Conservation (phyloP, 148 eudicot species). For the Rhododendron ovatum region DNA sequence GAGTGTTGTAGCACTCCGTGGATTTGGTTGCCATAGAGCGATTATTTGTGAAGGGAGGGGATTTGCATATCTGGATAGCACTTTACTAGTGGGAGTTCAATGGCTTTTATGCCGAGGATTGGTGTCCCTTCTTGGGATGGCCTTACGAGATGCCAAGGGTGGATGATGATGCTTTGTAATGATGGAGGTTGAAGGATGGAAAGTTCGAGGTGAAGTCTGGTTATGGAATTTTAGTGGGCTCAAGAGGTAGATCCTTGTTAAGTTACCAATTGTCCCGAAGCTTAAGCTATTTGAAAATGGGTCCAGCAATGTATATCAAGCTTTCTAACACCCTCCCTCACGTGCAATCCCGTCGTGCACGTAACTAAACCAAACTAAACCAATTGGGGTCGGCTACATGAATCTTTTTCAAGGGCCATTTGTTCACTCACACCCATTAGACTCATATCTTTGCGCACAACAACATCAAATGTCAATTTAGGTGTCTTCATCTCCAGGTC, state of each 20-base stretch:
- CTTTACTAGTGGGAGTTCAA: background rate
- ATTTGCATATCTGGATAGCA: background rate
- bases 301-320: too few relatives aligned
- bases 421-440: too few relatives aligned
- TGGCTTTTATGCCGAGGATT: background rate
- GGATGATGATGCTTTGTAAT: background rate
- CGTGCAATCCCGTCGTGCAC: too few relatives aligned
- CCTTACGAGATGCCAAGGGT: background rate
- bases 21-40: background rate
- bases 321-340: too few relatives aligned
- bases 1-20: background rate
- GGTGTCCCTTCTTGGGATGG: background rate
- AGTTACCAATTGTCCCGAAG: too few relatives aligned
- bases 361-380: too few relatives aligned
- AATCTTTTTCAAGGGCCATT: too few relatives aligned
- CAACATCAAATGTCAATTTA: too few relatives aligned
- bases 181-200: background rate
- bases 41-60: background rate
- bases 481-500: too few relatives aligned
- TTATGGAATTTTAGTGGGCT: background rate
- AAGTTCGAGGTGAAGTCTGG: background rate
- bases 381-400: too few relatives aligned
- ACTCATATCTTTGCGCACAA: too few relatives aligned
- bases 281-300: too few relatives aligned
- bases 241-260: background rate